Evolutionary conservation across 1,284 basidiomycete species (phyloP).

Genomic region (Marasmius sp.): DNA sequence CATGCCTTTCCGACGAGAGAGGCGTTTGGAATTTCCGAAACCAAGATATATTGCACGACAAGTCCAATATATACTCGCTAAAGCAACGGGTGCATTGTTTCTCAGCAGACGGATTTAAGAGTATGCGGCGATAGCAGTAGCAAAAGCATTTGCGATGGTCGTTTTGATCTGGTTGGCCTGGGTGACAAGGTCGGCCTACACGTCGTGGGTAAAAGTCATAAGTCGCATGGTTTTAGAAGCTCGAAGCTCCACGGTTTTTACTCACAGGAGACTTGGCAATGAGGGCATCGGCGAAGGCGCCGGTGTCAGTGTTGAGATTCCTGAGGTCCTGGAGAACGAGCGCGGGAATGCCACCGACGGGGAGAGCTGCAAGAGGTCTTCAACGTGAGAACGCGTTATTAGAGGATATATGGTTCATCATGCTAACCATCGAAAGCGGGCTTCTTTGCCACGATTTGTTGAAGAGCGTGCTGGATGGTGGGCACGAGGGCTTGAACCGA

Average conservation of each 20-base stretch:
- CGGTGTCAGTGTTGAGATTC: constrained; percentile 15
- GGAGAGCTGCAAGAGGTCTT: constrained; percentile 12
- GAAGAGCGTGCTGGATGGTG: constrained; percentile 17
- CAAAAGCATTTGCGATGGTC: neutral
- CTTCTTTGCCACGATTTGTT: constrained; percentile 16
- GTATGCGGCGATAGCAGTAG: neutral
- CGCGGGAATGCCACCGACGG: constrained; percentile 24
- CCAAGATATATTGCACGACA: too few species aligned
- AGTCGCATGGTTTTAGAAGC: neutral
- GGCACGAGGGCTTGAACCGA: constrained; percentile 19
- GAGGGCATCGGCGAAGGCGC: constrained; percentile 18
- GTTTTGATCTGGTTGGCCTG: neutral
- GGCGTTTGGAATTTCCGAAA: too few species aligned
- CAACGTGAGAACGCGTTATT: neutral
- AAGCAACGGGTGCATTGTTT: neutral
- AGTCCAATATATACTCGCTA: too few species aligned
- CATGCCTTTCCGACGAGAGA: too few species aligned
- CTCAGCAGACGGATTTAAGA: neutral
- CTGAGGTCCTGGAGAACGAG: constrained; percentile 25
- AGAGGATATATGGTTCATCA: neutral
- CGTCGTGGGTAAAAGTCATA: too few species aligned
- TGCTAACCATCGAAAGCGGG: constrained; percentile 14
- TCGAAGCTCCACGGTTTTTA: neutral
- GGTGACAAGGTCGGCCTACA: neutral
- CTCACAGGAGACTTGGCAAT: constrained; percentile 22